Conservation (phyloP, 371 early-diverging fungal species). For the Rhizopus stolonifer region DNA sequence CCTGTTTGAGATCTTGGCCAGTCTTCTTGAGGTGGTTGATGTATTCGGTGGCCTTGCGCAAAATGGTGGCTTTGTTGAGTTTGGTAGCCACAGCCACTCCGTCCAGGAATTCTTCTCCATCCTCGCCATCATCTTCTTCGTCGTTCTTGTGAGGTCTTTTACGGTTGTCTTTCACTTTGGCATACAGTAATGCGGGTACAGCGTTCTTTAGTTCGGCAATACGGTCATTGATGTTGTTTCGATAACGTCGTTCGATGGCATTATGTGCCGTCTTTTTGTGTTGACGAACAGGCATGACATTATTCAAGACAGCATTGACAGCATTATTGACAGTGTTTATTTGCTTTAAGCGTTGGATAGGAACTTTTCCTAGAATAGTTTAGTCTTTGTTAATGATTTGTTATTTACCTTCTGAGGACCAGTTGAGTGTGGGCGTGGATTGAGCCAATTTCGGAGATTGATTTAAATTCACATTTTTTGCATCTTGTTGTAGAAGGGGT, state of each 20-base stretch:
- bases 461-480: background rate
- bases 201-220: constrained; percentile 82
- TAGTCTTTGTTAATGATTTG: constrained; percentile 5
- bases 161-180: constrained; percentile 49
- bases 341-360: constrained; percentile 41
- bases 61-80: constrained; percentile 87
- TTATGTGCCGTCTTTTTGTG: constrained; percentile 91
- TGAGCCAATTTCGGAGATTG: constrained; percentile 2
- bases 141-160: constrained; percentile 35
- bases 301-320: background rate
- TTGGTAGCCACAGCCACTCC: constrained; percentile 74
- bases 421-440: background rate
- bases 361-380: constrained; percentile 30
- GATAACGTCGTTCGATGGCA: constrained; percentile 89
- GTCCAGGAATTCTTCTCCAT: constrained; percentile 64
- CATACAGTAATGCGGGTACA: constrained; percentile 80
- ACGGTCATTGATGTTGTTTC: constrained; percentile 93
- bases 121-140: constrained; percentile 58
- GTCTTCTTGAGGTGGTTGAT: constrained; percentile 72
- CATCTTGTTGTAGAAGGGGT: constrained; percentile 12
- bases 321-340: constrained; percentile 15
- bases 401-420: constrained; percentile 13
- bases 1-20: constrained; percentile 55
- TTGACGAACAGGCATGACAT: constrained; percentile 15
- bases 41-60: constrained; percentile 88